These are phyloP conservation scores for Gnetum montanum DNA, from an alignment of 75 land plant genomes.

Conservation along the genomic window DNA sequence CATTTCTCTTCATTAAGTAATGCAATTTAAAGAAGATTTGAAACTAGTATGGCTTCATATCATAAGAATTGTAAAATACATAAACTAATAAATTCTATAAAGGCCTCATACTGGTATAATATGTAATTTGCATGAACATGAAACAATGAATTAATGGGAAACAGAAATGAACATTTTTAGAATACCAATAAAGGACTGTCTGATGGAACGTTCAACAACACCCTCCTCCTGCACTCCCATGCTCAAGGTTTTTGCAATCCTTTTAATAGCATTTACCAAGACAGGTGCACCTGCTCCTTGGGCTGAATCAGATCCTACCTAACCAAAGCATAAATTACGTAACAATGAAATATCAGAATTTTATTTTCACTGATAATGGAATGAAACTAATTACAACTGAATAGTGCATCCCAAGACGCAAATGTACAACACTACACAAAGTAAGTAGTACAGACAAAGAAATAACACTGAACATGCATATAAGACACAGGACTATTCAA, in stretches of 20 bases:
- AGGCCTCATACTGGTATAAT: not conserved
- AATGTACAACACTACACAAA: no score
- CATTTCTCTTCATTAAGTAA: not conserved
- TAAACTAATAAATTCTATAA: not conserved
- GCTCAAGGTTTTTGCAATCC: constrained; percentile 46
- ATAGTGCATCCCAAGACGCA: no score
- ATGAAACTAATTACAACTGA: no score
- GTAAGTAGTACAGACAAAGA: no score
- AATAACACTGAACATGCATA: no score
- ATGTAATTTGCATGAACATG: no score
- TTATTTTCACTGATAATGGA: no score
- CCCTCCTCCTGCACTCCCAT: constrained; percentile 38
- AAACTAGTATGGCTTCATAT: no score
- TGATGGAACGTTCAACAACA: constrained; percentile 74
- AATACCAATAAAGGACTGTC: constrained; percentile 93
- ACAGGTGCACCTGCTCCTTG: constrained; percentile 98
- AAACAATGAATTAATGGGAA: no score
- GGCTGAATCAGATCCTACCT: constrained; percentile 92
- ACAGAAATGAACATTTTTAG: no score
- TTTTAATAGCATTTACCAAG: constrained; percentile 92
- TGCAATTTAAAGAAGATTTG: not conserved
- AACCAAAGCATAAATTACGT: no score
- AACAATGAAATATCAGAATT: not conserved
- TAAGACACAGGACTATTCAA: no score
- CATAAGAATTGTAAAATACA: not conserved